Evolutionary conservation across 306 rosid species (phyloP).

Genomic region (Rubus idaeus): DNA sequence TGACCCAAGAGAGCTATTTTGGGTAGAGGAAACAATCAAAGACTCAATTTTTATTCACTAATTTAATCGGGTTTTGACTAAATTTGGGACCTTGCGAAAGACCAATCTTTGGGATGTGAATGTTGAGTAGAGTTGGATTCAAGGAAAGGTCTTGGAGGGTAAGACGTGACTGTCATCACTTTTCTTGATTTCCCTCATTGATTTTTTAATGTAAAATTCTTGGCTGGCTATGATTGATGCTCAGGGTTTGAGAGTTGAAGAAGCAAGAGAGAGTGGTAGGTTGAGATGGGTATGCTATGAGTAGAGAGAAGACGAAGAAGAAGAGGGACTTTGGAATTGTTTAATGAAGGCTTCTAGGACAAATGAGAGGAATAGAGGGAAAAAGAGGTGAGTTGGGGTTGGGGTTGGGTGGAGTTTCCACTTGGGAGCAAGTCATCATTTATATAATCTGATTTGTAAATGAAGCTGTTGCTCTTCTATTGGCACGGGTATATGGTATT

Average conservation of each 20-base stretch:
- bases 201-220: background rate
- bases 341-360: background rate
- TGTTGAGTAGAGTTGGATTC: conserved; percentile 69
- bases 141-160: conserved; percentile 70
- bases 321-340: background rate
- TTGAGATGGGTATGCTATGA: conserved; percentile 15
- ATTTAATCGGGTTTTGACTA: conserved; percentile 24
- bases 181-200: background rate
- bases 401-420: conserved; percentile 14
- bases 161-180: conserved; percentile 64
- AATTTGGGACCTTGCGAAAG: conserved; percentile 29
- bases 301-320: conserved; percentile 3
- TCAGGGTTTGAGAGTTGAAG: conserved; percentile 32
- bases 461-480: conserved; percentile 2
- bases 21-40: conserved; percentile 1
- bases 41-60: conserved; percentile 29
- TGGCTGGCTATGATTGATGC: conserved; percentile 28
- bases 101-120: conserved; percentile 38
- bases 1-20: conserved; percentile 1
- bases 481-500: background rate
- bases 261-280: conserved; percentile 37
- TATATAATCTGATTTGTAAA: background rate
- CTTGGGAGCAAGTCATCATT: conserved; percentile 1
- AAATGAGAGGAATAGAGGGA: background rate
- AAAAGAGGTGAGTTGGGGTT: conserved; percentile 10